A percentile compares a stretch with the other conserved stretches of the same genome.
Conservation (phyloP, 2,329 filamentous ascomycete species). For the Bipolaris sorokiniana region DNA sequence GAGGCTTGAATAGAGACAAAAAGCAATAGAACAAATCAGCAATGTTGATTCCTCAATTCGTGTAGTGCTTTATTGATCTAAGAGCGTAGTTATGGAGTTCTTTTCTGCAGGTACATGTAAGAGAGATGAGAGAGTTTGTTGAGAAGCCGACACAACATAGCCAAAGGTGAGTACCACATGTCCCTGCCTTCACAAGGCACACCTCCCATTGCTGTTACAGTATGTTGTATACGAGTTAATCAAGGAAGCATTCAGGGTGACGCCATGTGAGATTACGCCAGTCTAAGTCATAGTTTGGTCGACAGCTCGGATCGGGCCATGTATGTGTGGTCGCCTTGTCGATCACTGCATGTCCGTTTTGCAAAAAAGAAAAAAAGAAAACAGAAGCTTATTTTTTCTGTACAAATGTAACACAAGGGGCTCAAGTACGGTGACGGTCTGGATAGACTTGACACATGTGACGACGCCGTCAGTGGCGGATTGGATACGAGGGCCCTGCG, state of each 20-base stretch:
- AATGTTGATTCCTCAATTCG: no score
- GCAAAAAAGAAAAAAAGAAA: conserved; percentile 4
- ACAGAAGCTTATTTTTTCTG: neutral
- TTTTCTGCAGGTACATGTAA: no score
- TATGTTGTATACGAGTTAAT: conserved; percentile 8
- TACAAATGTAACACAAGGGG: conserved; percentile 8
- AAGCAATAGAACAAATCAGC: no score
- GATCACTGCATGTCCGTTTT: conserved; percentile 10
- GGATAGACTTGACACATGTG: neutral
- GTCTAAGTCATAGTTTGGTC: conserved; percentile 2
- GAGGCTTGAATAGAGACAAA: no score
- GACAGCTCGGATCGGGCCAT: neutral
- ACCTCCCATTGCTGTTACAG: conserved; percentile 5
- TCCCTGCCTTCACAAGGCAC: no score
- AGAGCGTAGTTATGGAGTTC: no score
- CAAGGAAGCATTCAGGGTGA: conserved; percentile 8
- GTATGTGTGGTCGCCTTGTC: conserved; percentile 7
- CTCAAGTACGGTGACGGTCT: neutral
- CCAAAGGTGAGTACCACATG: no score
- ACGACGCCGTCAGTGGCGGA: neutral
- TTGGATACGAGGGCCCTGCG: neutral
- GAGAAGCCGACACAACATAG: no score
- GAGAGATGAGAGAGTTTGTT: no score
- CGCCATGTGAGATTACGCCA: conserved; percentile 6
- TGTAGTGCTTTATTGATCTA: no score